Evolutionary conservation across 257 asterid species (phyloP), one percentile per base, ranked within the genome.

Genomic region (Prunella vulgaris): DNA sequence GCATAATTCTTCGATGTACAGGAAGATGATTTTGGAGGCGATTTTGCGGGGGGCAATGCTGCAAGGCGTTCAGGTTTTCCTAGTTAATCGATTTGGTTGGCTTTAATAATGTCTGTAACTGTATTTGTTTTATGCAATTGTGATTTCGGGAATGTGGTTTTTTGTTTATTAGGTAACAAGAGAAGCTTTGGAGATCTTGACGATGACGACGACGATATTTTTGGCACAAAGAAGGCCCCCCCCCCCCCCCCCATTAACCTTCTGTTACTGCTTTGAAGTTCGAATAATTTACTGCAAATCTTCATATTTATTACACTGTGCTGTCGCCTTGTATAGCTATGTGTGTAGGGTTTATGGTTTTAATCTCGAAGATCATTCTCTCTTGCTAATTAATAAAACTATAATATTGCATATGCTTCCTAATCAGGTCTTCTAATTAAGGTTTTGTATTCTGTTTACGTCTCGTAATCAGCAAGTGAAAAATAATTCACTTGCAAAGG

Each of bases 11-110:
- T 49, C 54, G 10, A 74, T 28, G 40, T 22, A 15, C 78, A 88
- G 95, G 97, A 88, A 69, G 95, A 88, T 72, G 97, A 87, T 78
- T 91, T 88, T 71, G 93, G 93, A n/a, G 95, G 95, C 60, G 92
- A 87, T 79, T 84, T 87, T 70, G 32, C 90, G 5, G 88, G 74
- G 21, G 81, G 70, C 58, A 66, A 78, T 46, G 42, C 79, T 42
- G 63, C 80, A 3, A 82, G 79, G 61, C 87, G 81, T 69, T 54
- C 94, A 84, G 97, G 97, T 91, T 70, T 13, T 62, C 10, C 28
- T 42, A 54, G 30, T 37, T 77, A 21, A 33, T 52, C 49, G 32
- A 22, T 56, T n/a, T 38, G 56, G 38, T 61, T 24, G 37, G 28
- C 25, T 14, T 74, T 0, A 42, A 15, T 62, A 20, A n/a, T 21